phyloP scores from a whole-genome alignment of 345 rosid genomes.

The Salix purpurea region DNA sequence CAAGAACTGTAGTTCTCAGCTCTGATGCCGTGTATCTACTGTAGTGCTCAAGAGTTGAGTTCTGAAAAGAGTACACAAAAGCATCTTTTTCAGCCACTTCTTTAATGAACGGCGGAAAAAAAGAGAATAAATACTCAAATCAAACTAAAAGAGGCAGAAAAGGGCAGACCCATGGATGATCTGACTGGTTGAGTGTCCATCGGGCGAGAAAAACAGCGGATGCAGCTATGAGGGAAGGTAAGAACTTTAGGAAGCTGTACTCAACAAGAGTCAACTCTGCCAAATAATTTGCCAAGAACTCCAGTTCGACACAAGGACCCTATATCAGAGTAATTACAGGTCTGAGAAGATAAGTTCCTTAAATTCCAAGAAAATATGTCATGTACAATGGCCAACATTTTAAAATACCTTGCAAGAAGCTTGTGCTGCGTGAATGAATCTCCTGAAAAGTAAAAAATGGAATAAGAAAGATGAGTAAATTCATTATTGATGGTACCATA shows the following conservation, averaged over 20 bases:
- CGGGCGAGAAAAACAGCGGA: slow-evolving; percentile 85
- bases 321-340: slow-evolving; percentile 12
- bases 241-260: slow-evolving; percentile 62
- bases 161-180: slow-evolving; percentile 84
- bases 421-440: slow-evolving; percentile 83
- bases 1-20: slow-evolving; percentile 63
- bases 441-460: slow-evolving; percentile 44
- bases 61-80: slow-evolving; percentile 37
- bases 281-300: slow-evolving; percentile 74
- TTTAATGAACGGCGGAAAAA: background rate
- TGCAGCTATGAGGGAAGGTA: slow-evolving; percentile 81
- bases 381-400: background rate
- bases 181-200: slow-evolving; percentile 80
- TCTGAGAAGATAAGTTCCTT: background rate
- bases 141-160: background rate
- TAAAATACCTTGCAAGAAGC: slow-evolving; percentile 54
- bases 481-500: background rate
- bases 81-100: slow-evolving; percentile 11
- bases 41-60: slow-evolving; percentile 82
- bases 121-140: background rate
- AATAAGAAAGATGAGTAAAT: slow-evolving; percentile 2
- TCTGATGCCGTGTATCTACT: slow-evolving; percentile 57
- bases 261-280: slow-evolving; percentile 82
- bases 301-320: slow-evolving; percentile 63
- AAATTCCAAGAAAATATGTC: background rate